Base-by-base conservation (phyloP, 768 basidiomycete genomes). In the Tylopilus vinaceipallidus region DNA sequence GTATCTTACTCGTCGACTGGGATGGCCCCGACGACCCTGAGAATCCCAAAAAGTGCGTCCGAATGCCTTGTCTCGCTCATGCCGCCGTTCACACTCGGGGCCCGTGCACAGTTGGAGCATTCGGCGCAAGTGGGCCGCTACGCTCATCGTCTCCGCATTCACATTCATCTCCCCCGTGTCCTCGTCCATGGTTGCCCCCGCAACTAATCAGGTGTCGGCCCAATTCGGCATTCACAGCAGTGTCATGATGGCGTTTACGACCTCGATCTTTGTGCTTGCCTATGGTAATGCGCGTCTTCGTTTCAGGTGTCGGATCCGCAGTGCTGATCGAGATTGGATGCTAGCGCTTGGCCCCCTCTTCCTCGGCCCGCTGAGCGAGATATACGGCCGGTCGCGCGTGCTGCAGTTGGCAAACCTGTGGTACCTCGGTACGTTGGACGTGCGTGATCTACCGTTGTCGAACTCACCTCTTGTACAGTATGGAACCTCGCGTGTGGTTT, bases 171-270 rank as follows among this genome's bases (percentile, higher is more conserved):
- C 73, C 8, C 84, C 86, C 0, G 72, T 89, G 0, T 81, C 86
- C 0, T 91, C 88, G 4, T 79, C 86, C 4, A 88, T 88, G 81
- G 70, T 88, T 1, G 83, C 88, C 0, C 87, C 87, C 0, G 87
- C 86, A 0, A 69, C 74, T 0, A 50, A 56, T 4, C 74, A 80
- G 44, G 57, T 91, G 0, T 82, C 73, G 3, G 50, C 61, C 3
- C 64, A 80, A 19, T 83, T 90, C 52, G 73, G 78, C 1, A 75
- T 88, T 26, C 80, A 75, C 9, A 81, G 62, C 58, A 52, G 57
- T 2, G 76, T 72, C 0, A 45, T 80, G 4, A 67, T 79, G 17
- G 79, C 79, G 2, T 76, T 91, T 67, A 78, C 75, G 20, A 81
- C 78, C 0, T 85, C 83, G 0, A 77, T 81, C 8, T 82, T 81